Conservation (phyloP, 495 filamentous ascomycete species). For the Hypoxylon cercidicola region DNA sequence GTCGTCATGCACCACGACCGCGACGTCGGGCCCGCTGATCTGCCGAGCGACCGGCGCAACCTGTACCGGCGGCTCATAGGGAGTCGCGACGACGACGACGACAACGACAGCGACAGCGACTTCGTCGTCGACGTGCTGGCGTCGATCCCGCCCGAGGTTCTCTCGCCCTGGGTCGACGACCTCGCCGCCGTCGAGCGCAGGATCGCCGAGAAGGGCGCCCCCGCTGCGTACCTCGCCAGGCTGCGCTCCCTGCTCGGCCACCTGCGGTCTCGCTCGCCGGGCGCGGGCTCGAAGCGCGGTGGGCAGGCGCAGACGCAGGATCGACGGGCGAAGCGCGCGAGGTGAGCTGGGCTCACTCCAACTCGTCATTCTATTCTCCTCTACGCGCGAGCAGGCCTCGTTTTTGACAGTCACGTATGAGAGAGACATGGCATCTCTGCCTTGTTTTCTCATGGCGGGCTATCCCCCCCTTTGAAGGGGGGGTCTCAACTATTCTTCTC, state of each 20-base stretch:
- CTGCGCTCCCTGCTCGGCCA: slow-evolving; percentile 26
- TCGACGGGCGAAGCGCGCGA: slow-evolving; percentile 26
- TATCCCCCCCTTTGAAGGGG: not conserved
- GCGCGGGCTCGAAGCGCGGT: slow-evolving; percentile 15
- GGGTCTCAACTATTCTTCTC: slow-evolving; percentile 2
- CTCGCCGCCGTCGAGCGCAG: slow-evolving; percentile 26
- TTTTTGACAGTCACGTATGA: not conserved
- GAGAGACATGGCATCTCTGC: not conserved
- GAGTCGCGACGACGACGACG: slow-evolving; percentile 37
- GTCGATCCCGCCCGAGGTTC: slow-evolving; percentile 45
- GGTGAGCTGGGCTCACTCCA: slow-evolving; percentile 16
- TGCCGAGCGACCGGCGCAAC: slow-evolving; percentile 42
- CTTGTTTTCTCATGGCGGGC: slow-evolving; percentile 2
- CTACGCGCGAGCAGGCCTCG: not conserved
- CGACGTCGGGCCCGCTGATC: slow-evolving; percentile 39
- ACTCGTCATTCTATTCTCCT: not conserved
- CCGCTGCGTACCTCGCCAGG: slow-evolving; percentile 24
- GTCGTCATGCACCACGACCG: slow-evolving; percentile 46
- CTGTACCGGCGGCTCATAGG: slow-evolving; percentile 54
- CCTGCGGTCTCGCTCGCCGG: slow-evolving; percentile 15
- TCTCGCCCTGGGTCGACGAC: slow-evolving; percentile 35
- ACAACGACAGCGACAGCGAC: slow-evolving; percentile 9
- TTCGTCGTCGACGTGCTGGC: slow-evolving; percentile 53
- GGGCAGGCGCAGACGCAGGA: not conserved
- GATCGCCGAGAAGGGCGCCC: slow-evolving; percentile 19